phyloP scores from a whole-genome alignment of 768 basidiomycete genomes.

The Trametes sanguinea region DNA sequence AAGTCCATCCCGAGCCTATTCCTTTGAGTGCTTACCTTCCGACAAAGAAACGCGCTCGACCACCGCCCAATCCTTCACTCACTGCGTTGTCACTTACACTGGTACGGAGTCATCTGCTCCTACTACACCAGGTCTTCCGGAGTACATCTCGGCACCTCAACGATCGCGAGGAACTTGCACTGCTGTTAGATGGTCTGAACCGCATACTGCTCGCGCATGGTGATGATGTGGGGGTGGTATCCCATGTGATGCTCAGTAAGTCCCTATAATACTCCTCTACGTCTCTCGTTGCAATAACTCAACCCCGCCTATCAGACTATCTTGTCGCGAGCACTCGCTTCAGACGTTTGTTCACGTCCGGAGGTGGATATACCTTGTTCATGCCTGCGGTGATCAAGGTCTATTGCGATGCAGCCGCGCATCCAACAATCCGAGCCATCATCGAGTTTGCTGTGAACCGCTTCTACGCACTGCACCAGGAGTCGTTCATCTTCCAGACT shows the following conservation, averaged over 20 bases:
- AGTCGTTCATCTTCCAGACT: slow-evolving; percentile 74
- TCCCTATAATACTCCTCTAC: not conserved
- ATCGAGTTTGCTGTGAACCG: slow-evolving; percentile 73
- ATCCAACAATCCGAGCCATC: slow-evolving; percentile 60
- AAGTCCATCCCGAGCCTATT: slow-evolving; percentile 48
- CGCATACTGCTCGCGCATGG: slow-evolving; percentile 67
- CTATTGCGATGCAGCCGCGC: slow-evolving; percentile 60
- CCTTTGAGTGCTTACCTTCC: slow-evolving; percentile 35
- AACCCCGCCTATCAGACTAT: slow-evolving; percentile 30
- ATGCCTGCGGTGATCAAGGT: slow-evolving; percentile 72
- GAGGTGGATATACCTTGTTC: slow-evolving; percentile 72
- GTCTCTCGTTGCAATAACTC: not conserved
- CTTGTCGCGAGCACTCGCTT: slow-evolving; percentile 80
- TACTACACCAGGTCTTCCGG: slow-evolving; percentile 70
- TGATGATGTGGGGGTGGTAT: slow-evolving; percentile 75
- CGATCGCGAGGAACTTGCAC: slow-evolving; percentile 65
- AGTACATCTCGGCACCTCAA: slow-evolving; percentile 72
- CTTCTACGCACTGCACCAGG: slow-evolving; percentile 73
- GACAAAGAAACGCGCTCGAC: not conserved
- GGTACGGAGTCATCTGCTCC: slow-evolving; percentile 66
- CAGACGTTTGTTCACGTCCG: slow-evolving; percentile 70
- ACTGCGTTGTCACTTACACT: slow-evolving; percentile 58
- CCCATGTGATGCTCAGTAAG: slow-evolving; percentile 71
- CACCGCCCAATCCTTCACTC: slow-evolving; percentile 28
- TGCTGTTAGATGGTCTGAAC: slow-evolving; percentile 71